Base-by-base conservation (phyloP, 2,329 filamentous ascomycete genomes). In the Claviceps quebecensis region DNA sequence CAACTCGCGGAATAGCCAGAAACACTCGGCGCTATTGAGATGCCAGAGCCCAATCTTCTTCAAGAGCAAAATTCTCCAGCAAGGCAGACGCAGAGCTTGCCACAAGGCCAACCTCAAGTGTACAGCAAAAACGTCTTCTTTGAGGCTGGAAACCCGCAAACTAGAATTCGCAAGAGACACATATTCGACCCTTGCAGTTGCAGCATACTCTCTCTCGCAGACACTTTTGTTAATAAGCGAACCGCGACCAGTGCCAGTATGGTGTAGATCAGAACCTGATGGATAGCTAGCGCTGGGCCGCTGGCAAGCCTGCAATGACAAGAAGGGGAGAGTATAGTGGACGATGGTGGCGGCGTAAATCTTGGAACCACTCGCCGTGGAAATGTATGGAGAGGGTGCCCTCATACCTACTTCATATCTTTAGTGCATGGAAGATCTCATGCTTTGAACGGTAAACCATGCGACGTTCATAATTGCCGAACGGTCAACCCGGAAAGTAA, bases 111-210 rank as follows among this genome's bases (percentile, higher is more conserved):
- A 72, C 66, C 1, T 55, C 43, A 77, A 71, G 0, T 74, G 65
- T 13, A 69, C 65, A 0, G 65, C 67, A 11, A 76, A 2, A 77
- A 58, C 6, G 67, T 46, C 5, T 63, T 61, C 49, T 71, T 67
- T 2, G 65, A 62, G 1, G 56, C 61, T 4, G 72, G 61, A 49
- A 71, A 69, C 3, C 71, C 67, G 52, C 72, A 74, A 2, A 65
- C 62, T 7, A 75, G 54, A 55, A 74, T 74, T 68, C 74, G 75
- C 40, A 78, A 59, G 58, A 78, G 77, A 66, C 72, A 69, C 1
- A 74, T 38, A 52, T 73, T 78, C 1, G 69, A 69, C 0, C 58
- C 49, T 41, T 74, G 72, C 5, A 73, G 60, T 19, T 1, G 19
- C 19, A 19, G 19, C 9, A 76, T 59, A 0, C 55, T 55, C 47